Conservation (phyloP, 345 rosid species). For the Gossypium herbaceum region DNA sequence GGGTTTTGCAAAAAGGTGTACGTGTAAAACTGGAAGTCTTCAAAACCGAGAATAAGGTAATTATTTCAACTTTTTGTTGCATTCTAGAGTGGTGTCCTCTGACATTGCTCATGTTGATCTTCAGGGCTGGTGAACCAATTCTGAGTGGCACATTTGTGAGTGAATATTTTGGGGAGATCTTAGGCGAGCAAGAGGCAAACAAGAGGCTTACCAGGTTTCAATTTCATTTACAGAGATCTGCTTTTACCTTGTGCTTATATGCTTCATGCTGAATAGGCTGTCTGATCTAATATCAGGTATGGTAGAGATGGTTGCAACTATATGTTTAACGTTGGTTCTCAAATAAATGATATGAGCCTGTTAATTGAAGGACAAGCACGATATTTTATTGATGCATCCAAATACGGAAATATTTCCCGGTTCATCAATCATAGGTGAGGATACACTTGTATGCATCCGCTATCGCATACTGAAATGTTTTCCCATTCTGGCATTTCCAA, state of each 20-base stretch:
- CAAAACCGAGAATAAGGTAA: conserved; percentile 74
- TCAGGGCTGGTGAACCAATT: conserved; percentile 83
- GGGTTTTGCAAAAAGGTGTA: conserved; percentile 85
- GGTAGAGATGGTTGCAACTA: conserved; percentile 21
- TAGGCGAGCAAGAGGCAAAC: conserved; percentile 63
- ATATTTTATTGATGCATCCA: conserved; percentile 75
- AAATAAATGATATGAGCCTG: conserved; percentile 74
- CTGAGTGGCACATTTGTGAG: conserved; percentile 84
- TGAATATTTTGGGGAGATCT: conserved; percentile 79
- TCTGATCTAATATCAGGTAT: conserved; percentile 41
- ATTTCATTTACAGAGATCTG: conserved; percentile 1
- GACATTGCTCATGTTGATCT: conserved; percentile 9
- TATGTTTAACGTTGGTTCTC: conserved; percentile 67
- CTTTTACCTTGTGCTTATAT: not conserved
- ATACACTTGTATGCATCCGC: not conserved
- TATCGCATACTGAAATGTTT: not conserved
- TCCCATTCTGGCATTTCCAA: not conserved
- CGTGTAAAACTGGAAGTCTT: conserved; percentile 66
- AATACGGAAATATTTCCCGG: conserved; percentile 74
- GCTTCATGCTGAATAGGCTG: not conserved
- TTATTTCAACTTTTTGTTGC: conserved; percentile 15
- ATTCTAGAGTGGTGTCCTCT: conserved; percentile 12
- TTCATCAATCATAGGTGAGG: conserved; percentile 94
- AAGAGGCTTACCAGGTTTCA: conserved; percentile 61
- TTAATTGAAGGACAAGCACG: conserved; percentile 55